Base-by-base conservation (phyloP, 192 early-diverging fungal species). In the Glomus cerebriforme region DNA sequence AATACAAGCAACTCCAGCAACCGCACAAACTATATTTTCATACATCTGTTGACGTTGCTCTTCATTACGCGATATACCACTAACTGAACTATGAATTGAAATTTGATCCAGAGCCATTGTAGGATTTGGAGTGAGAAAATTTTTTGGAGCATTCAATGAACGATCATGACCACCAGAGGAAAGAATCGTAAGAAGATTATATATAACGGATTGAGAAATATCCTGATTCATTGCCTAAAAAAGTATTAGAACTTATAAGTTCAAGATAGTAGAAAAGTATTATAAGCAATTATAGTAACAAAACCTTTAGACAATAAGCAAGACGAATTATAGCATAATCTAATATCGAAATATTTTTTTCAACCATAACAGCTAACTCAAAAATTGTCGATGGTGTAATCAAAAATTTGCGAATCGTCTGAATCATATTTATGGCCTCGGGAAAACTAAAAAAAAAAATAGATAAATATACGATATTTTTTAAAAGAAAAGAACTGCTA, bases 351-450 rank as follows among this genome's bases (percentile, higher is more conserved):
- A 82, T 54, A 9, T 81, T 49, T 1, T 63, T 64, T 15, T 45
- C 24, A 47, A 59, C 63, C 10, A 70, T 70, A 22, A 83, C 80
- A 22, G 79, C 67, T 9, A 85, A 79, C 24, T 90, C 88, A 62
- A 90, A 90, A 27, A 88, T 87, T 24, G 87, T 79, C 64, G 85
- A 89, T 19, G 89, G 84, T 24, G 87, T 85, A 0, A 84, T 86
- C 45, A 90, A 65, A 37, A 89, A 90, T 65, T 86, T 85, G 9
- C 85, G 83, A 58, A 90, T 77, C 26, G 80, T 80, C 10, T 83
- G 81, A 13, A 80, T 82, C 85, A 87, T 88, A 65, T 82, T 83
- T 64, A 73, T 82, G 0, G 81, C 75, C 31, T 80, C 77, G 32
- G 27, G 29, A 65, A 82, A 85, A 76, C 84, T 85, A 80, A 4